These are phyloP conservation scores for Verticillium tricorpus DNA, from an alignment of 2,329 filamentous ascomycete genomes.

Conservation along the genomic window DNA sequence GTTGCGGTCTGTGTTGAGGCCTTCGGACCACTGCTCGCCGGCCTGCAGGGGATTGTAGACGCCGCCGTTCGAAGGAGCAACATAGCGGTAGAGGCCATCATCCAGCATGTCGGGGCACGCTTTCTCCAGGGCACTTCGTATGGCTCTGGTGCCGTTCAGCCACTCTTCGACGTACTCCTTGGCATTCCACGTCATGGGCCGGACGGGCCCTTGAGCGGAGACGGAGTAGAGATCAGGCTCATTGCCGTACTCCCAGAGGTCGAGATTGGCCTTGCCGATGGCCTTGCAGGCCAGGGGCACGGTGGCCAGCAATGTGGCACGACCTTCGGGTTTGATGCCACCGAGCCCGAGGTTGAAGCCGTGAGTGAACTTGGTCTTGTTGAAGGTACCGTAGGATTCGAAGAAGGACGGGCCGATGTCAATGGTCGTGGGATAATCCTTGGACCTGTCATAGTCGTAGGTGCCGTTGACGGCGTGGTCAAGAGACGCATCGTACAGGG, in stretches of 20 bases:
- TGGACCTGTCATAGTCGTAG: conserved; percentile 41
- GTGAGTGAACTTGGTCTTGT: conserved; percentile 51
- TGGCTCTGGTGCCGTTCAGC: conserved; percentile 47
- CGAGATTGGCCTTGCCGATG: conserved; percentile 43
- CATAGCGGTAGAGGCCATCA: conserved; percentile 39
- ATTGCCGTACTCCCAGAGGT: conserved; percentile 60
- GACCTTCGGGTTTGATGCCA: conserved; percentile 44
- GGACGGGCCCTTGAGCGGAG: conserved; percentile 43
- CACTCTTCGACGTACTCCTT: conserved; percentile 52
- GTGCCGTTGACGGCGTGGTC: conserved; percentile 47
- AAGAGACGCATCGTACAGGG: conserved; percentile 52
- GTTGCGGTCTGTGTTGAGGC: conserved; percentile 41
- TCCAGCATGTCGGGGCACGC: conserved; percentile 45
- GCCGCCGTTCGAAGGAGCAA: conserved; percentile 54
- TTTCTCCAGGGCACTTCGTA: conserved; percentile 38
- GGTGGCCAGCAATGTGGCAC: conserved; percentile 48
- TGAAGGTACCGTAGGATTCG: conserved; percentile 56
- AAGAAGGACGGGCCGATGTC: conserved; percentile 59
- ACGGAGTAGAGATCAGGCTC: conserved; percentile 57
- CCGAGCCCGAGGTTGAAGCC: conserved; percentile 56
- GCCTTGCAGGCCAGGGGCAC: conserved; percentile 53
- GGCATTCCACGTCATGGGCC: conserved; percentile 51
- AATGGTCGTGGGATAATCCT: conserved; percentile 57
- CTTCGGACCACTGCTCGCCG: conserved; percentile 45
- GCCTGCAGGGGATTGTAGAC: conserved; percentile 46